phyloP scores from a whole-genome alignment of 2,329 filamentous ascomycete species.

The Karstenula rhodostoma region DNA sequence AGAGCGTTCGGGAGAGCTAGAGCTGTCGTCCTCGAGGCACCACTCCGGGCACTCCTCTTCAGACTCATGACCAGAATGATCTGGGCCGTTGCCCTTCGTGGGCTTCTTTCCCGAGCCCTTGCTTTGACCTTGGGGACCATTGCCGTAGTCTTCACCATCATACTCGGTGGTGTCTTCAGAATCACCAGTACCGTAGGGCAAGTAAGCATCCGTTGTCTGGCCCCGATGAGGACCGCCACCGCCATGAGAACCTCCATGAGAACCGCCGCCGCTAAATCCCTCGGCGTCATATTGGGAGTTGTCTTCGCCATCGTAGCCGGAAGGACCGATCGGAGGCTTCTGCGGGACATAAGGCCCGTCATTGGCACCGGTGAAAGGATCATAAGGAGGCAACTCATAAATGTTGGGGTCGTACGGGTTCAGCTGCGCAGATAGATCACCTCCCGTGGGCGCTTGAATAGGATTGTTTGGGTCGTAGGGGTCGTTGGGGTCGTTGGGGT shows the following conservation, averaged over 20 bases:
- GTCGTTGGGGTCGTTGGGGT: too few relatives aligned
- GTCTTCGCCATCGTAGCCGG: neutral
- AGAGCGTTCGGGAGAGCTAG: slow-evolving; percentile 8
- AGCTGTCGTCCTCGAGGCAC: slow-evolving; percentile 17
- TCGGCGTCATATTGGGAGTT: neutral
- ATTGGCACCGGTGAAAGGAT: neutral
- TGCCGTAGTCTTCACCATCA: slow-evolving; percentile 21
- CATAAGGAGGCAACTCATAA: neutral
- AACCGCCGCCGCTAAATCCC: neutral
- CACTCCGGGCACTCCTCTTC: slow-evolving; percentile 26
- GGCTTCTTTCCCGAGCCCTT: slow-evolving; percentile 6
- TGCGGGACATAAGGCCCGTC: neutral
- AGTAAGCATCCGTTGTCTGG: neutral
- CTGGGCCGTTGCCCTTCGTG: slow-evolving; percentile 4
- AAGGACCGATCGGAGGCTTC: neutral
- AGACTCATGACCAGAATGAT: slow-evolving; percentile 6
- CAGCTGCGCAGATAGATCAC: neutral
- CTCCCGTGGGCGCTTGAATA: too few relatives aligned
- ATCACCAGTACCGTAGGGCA: slow-evolving; percentile 3
- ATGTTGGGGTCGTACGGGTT: too few relatives aligned
- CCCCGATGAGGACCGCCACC: neutral
- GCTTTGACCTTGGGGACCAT: neutral
- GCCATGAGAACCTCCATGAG: neutral
- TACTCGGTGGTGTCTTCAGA: slow-evolving; percentile 21
- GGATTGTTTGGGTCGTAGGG: too few relatives aligned